Percentiles rank a stretch among this genome's conserved stretches.
phyloP scores from a whole-genome alignment of 2,329 filamentous ascomycete genomes.

The Phaeosphaeriaceae sp. region DNA sequence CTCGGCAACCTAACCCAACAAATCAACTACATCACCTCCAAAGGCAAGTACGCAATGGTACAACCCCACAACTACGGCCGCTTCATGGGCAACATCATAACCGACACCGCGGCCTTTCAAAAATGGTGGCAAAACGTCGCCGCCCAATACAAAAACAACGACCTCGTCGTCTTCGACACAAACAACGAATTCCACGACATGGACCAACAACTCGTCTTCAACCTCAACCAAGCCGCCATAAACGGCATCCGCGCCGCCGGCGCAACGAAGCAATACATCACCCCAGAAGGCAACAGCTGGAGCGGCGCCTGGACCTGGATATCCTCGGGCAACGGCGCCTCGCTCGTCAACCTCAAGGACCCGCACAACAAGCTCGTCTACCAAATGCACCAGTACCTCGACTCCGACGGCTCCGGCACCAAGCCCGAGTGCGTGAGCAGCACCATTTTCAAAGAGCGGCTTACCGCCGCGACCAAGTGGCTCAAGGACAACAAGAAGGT shows the following conservation, averaged over 20 bases:
- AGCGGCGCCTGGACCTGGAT: conserved; percentile 58
- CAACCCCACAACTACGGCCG: conserved; percentile 60
- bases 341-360: conserved; percentile 58
- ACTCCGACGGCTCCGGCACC: conserved; percentile 62
- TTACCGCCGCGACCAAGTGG: conserved; percentile 61
- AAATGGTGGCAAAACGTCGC: conserved; percentile 54
- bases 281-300: conserved; percentile 63
- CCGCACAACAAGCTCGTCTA: conserved; percentile 62
- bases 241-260: conserved; percentile 54
- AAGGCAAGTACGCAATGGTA: conserved; percentile 57
- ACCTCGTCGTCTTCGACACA: conserved; percentile 54
- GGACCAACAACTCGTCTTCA: conserved; percentile 52
- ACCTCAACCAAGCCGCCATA: conserved; percentile 57
- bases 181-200: conserved; percentile 58
- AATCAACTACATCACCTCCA: conserved; percentile 56
- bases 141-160: conserved; percentile 48
- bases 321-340: conserved; percentile 53
- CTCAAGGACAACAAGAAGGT: conserved; percentile 60
- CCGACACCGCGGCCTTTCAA: conserved; percentile 49
- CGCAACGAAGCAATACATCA: conserved; percentile 61
- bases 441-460: conserved; percentile 61
- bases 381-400: conserved; percentile 69
- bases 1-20: conserved; percentile 51
- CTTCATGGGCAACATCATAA: conserved; percentile 56
- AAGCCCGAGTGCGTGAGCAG: conserved; percentile 56